Base-by-base conservation (phyloP, 805 yeast genomes). In the Metschnikowia santaceciliae region DNA sequence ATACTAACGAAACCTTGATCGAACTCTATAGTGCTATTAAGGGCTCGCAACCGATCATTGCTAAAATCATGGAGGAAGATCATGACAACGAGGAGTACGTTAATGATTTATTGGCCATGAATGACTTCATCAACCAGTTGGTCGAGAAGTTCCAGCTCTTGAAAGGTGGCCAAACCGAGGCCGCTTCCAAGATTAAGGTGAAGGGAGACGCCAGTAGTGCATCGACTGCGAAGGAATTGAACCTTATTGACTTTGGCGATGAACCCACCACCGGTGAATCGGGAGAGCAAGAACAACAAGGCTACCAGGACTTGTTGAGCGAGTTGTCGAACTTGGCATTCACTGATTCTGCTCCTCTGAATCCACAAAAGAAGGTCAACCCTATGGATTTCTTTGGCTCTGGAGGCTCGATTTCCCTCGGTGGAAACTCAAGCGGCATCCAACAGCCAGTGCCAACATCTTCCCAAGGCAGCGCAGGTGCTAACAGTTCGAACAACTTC, bases 1-100 rank as follows among this genome's bases (percentile, higher is more conserved):
- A 75, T 45, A 62, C 71, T 10, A 83, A 79, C 64, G 98, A 92
- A 59, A 91, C 96, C 3, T 67, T 88, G 17, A 74, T 77, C 44
- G 98, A 94, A 61, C 76, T 94, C 50, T 88, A 83, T 61, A 77
- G 83, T 42, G 77, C 96, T 2, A 75, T 94, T 59, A 91, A 88
- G 66, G 83, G 83, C 43, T 83, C 97, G 32, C 90, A 85, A 63
- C 96, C 97, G 38, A 90, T 87, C 60, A 80, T 94, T 57, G 87
- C 87, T 65, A 86, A 84, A 59, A 86, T 94, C 59, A 82, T 89
- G 54, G 86, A 82, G 61, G 96, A 90, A 61, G 96, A 89, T 61
- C 88, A 84, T 61, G 82, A 74, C 15, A 53, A 57, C 44, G 60
- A 54, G 41, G 79, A 74, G 32, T 79, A 86, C 8, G 87, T 89